Percentiles rank a stretch among this genome's conserved stretches.
Evolutionary conservation across 2,329 filamentous ascomycete species (phyloP).

Genomic region (Venturia aucupariae): DNA sequence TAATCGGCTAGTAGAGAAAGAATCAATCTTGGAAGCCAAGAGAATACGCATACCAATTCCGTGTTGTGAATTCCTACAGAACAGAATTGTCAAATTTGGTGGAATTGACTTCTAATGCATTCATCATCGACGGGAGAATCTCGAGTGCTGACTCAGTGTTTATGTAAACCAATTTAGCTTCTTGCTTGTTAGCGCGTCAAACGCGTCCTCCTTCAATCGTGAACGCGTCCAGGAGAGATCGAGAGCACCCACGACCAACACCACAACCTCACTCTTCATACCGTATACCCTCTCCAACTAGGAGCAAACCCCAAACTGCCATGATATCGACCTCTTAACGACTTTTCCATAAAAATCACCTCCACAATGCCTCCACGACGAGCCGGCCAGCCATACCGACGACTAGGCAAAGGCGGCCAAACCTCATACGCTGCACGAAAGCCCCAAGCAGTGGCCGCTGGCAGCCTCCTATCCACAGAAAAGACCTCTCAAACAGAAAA

Average conservation of each 20-base stretch:
- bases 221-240: conserved; percentile 4
- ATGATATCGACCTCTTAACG: background rate
- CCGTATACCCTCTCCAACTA: background rate
- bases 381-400: conserved; percentile 32
- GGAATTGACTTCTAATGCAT: background rate
- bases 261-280: background rate
- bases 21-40: background rate
- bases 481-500: conserved; percentile 88
- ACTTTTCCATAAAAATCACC: background rate
- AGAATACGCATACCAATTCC: background rate
- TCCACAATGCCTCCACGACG: conserved; percentile 37
- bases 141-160: background rate
- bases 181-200: background rate
- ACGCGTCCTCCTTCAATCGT: background rate
- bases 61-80: background rate
- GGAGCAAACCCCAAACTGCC: background rate
- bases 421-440: conserved; percentile 43
- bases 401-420: conserved; percentile 34
- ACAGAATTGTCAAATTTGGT: background rate
- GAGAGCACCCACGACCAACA: background rate
- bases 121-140: background rate
- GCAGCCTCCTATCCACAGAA: conserved; percentile 65
- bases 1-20: background rate
- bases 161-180: background rate
- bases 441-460: conserved; percentile 60